Base-by-base conservation (phyloP, 306 rosid genomes). In the Cercis canadensis region DNA sequence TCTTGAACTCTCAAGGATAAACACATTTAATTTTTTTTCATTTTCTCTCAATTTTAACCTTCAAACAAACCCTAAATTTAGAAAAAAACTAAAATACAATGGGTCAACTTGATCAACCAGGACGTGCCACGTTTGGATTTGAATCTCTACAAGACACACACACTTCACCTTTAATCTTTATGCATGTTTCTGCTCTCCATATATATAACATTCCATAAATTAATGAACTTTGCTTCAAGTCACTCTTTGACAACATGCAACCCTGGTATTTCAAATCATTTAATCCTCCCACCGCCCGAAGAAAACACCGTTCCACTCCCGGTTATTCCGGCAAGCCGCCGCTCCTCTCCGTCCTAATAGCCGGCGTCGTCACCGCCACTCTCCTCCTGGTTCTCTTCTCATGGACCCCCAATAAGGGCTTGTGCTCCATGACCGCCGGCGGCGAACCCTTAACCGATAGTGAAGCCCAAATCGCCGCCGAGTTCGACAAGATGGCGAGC, bases 331-430 rank as follows among this genome's bases (percentile, higher is more conserved):
- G 62, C 21, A 79, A 67, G 44, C 67, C 84, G 14, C 45, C 80
- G 11, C 59, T 81, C 4, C 36, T 82, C 51, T 74, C 58, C 12
- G 14, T 79, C 41, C n/a, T 77, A 43, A 3, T 76, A 1, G 76
- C 77, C 63, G 65, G 64, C 3, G 11, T 62, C 9, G 45, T 80
- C 55, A 81, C 80, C 65, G 74, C 69, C 14, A 61, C 52, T 18
- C 16, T 86, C 14, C 43, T 87, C 34, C 8, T 89, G 2, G 43
- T 76, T 18, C 63, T 58, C 50, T 78, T 79, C 45, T 58, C 50
- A 8, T 63, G 70, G 11, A 40, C 62, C 2, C 57, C 76, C 60
- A 0, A 57, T 41, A 33, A 36, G 1, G 4, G 45, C 5, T 41
- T 75, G 3, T 84, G 81, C 72, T 62, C 80, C 4, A n/a, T 70